Evolutionary conservation across 352 stramenopile genomes (phyloP).

Genomic region (Elongisporangium undulatum): DNA sequence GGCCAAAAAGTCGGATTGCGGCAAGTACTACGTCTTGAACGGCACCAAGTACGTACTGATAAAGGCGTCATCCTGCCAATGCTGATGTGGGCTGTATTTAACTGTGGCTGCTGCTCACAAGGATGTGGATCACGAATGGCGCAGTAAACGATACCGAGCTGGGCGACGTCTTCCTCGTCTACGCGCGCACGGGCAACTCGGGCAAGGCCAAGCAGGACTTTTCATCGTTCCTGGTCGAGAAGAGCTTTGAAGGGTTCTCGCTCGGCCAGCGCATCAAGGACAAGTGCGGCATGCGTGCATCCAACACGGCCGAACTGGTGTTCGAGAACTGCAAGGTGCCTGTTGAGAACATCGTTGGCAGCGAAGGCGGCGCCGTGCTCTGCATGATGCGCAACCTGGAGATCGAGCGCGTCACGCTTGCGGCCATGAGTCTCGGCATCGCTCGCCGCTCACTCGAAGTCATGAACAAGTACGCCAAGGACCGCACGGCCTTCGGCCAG

Average conservation of each 20-base stretch:
- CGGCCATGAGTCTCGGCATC: conserved; percentile 96
- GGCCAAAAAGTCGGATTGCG: conserved; percentile 80
- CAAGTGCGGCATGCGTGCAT: conserved; percentile 98
- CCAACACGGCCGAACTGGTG: conserved; percentile 97
- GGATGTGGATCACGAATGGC: conserved; percentile 99
- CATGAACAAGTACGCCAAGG: conserved; percentile 94
- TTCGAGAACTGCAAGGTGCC: conserved; percentile 97
- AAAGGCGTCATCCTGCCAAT: background rate
- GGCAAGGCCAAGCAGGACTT: conserved; percentile 89
- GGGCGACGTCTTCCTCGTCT: conserved; percentile 98
- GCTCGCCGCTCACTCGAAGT: conserved; percentile 95
- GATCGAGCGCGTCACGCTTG: conserved; percentile 97
- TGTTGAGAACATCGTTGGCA: conserved; percentile 90
- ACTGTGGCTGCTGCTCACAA: conserved; percentile 8
- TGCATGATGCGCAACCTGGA: conserved; percentile 98
- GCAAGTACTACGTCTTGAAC: conserved; percentile 90
- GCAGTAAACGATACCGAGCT: conserved; percentile 93
- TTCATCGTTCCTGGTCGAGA: conserved; percentile 98
- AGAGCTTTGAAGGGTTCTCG: conserved; percentile 94
- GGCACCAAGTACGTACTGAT: conserved; percentile 64
- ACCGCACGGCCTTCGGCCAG: conserved; percentile 94
- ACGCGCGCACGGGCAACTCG: conserved; percentile 92
- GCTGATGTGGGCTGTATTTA: background rate
- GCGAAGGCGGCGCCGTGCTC: conserved; percentile 67
- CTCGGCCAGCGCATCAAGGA: conserved; percentile 98